These are phyloP conservation scores for Linnemannia hyalina DNA, from an alignment of 192 early-diverging fungal species.

Conservation along the genomic window DNA sequence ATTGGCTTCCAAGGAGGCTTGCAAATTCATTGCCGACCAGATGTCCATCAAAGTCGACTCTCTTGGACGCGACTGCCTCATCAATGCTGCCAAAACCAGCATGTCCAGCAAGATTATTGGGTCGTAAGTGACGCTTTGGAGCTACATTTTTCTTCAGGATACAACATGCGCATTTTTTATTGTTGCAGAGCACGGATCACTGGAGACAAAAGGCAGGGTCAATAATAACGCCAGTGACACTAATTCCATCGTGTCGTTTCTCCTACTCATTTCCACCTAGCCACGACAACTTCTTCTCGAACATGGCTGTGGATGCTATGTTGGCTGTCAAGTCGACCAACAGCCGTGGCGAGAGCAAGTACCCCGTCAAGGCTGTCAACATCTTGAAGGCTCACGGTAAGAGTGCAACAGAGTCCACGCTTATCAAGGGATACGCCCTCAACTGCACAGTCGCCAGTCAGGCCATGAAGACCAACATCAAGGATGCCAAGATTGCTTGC, in stretches of 20 bases:
- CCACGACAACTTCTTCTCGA: slow-evolving; percentile 96
- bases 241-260: background rate
- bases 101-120: slow-evolving; percentile 99
- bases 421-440: slow-evolving; percentile 95
- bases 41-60: slow-evolving; percentile 95
- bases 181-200: background rate
- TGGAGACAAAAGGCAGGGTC: background rate
- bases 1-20: slow-evolving; percentile 96
- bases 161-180: background rate
- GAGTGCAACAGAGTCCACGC: slow-evolving; percentile 85
- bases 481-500: slow-evolving; percentile 94
- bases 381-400: slow-evolving; percentile 98
- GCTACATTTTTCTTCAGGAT: background rate
- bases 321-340: slow-evolving; percentile 92
- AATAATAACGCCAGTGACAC: background rate
- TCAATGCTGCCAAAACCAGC: slow-evolving; percentile 98
- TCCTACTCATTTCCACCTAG: slow-evolving; percentile 48
- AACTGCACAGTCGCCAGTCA: slow-evolving; percentile 98
- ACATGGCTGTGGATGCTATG: slow-evolving; percentile 94
- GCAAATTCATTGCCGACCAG: slow-evolving; percentile 97
- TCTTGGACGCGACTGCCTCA: slow-evolving; percentile 92
- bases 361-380: slow-evolving; percentile 98
- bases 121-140: slow-evolving; percentile 68
- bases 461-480: slow-evolving; percentile 92
- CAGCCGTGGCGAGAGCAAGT: slow-evolving; percentile 87